A percentile compares a stretch with the other conserved stretches of the same genome.
Evolutionary conservation across 257 asterid genomes (phyloP).

Genomic region (Jaltomata sinuosa): DNA sequence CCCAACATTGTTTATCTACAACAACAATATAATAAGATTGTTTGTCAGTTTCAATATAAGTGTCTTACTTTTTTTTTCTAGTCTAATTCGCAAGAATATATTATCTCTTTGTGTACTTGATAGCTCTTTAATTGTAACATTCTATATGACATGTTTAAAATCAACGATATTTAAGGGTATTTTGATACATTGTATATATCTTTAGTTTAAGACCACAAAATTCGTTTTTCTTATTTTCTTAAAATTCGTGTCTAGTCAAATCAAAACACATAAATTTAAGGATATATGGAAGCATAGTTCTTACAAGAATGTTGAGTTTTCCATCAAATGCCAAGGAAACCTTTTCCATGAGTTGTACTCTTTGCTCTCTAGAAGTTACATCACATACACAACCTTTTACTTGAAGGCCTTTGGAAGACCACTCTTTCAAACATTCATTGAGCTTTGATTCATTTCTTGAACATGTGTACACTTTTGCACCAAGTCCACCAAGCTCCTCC

Average conservation of each 20-base stretch:
- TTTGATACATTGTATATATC: too few species aligned
- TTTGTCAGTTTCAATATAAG: too few species aligned
- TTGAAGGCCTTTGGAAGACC: slow-evolving; percentile 50
- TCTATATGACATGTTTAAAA: too few species aligned
- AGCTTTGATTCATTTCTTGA: slow-evolving; percentile 38
- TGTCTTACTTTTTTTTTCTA: too few species aligned
- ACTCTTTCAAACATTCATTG: slow-evolving; percentile 32
- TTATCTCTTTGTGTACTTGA: too few species aligned
- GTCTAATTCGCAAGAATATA: too few species aligned
- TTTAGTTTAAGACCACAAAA: too few species aligned
- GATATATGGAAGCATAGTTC: neutral
- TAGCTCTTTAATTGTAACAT: too few species aligned
- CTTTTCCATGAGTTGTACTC: slow-evolving; percentile 28
- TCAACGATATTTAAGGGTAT: too few species aligned
- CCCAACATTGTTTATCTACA: slow-evolving; percentile 84
- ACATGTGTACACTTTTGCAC: slow-evolving; percentile 55
- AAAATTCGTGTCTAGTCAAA: too few species aligned
- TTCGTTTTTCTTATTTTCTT: too few species aligned
- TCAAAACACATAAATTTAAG: too few species aligned
- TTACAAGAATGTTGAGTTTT: slow-evolving; percentile 52
- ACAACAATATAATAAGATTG: neutral
- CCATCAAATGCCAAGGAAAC: slow-evolving; percentile 45
- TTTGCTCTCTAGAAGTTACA: slow-evolving; percentile 26
- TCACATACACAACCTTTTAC: slow-evolving; percentile 49
- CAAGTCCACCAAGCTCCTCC: slow-evolving; percentile 57